Evolutionary conservation across 345 rosid species (phyloP), one percentile per base, ranked within the genome.

Genomic region (Aquilaria malaccensis): DNA sequence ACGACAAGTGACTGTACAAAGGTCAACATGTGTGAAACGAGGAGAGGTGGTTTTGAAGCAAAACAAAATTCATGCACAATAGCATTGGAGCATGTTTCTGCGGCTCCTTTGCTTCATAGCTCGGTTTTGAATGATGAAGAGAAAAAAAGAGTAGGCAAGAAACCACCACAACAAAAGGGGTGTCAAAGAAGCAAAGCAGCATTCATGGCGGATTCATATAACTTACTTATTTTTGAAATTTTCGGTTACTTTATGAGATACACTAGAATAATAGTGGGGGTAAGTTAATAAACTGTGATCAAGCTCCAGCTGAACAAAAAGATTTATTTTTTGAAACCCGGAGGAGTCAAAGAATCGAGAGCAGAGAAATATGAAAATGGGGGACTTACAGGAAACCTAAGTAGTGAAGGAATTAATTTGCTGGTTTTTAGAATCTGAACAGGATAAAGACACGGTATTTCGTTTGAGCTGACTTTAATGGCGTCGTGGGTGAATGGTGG

Each of bases 31-130:
- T 29, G 32, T 15, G 13, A 54, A 3, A 9, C 7, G 15, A 31
- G 55, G 49, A 67, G 46, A 56, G 63, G 60, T 31, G 49, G 61
- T 53, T 37, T n/a, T 37, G 4, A 69, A 66, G 72, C 68, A 59
- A 74, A 55, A 74, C 30, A 57, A 32, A 43, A 65, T 60, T 64
- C 55, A 76, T 54, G 12, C 30, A 11, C 13, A 56, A 6, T 56
- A 50, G 32, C 2, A 45, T 29, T 51, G 57, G 37, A 32, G 33
- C 54, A 9, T 52, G 22, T 29, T 22, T 33, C 13, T 14, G 29
- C 10, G 33, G 62, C 65, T 72, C 33, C 68, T 71, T 81, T 77
- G 73, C 85, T 77, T 77, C 75, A 66, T 52, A 56, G 66, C 61
- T 75, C 79, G 58, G 85, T 74, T 74, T 63, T 15, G 59, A 50